A percentile compares a stretch with the other conserved stretches of the same genome.
These are phyloP conservation scores for Gossypium anomalum DNA, from an alignment of 345 rosid genomes.

Conservation along the genomic window DNA sequence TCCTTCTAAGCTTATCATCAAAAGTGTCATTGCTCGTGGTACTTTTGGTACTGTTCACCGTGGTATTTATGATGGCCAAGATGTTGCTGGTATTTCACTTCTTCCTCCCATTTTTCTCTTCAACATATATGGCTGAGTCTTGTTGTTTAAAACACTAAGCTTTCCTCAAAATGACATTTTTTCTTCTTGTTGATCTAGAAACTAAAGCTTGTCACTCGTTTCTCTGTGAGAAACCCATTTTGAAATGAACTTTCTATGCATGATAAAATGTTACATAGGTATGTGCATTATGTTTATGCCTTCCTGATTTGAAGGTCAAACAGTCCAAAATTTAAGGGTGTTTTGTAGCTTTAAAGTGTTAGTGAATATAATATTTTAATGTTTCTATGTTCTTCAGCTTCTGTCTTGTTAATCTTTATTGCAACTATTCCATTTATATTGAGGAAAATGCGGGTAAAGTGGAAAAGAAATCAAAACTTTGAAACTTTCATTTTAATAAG, in stretches of 20 bases:
- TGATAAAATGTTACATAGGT: background rate
- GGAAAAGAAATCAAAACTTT: conserved; percentile 4
- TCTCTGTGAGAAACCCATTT: background rate
- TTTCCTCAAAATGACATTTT: conserved; percentile 8
- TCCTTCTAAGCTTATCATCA: conserved; percentile 81
- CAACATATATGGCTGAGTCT: background rate
- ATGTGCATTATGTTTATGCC: background rate
- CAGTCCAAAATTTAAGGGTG: background rate
- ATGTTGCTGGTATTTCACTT: conserved; percentile 72
- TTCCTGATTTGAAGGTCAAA: background rate
- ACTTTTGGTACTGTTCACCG: conserved; percentile 97
- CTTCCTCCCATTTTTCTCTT: background rate
- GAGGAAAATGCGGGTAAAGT: conserved; percentile 1
- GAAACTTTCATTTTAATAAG: background rate
- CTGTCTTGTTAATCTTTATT: background rate
- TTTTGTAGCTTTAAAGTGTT: background rate
- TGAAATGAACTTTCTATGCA: background rate
- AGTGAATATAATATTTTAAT: conserved; percentile 5
- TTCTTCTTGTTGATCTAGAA: background rate
- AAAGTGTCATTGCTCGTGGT: conserved; percentile 83
- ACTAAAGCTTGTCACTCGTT: background rate
- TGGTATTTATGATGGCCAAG: conserved; percentile 83
- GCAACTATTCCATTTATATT: background rate
- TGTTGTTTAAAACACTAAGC: background rate
- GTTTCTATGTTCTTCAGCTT: conserved; percentile 1